Conservation (phyloP, 768 basidiomycete species). For the Filobasidium floriforme region DNA sequence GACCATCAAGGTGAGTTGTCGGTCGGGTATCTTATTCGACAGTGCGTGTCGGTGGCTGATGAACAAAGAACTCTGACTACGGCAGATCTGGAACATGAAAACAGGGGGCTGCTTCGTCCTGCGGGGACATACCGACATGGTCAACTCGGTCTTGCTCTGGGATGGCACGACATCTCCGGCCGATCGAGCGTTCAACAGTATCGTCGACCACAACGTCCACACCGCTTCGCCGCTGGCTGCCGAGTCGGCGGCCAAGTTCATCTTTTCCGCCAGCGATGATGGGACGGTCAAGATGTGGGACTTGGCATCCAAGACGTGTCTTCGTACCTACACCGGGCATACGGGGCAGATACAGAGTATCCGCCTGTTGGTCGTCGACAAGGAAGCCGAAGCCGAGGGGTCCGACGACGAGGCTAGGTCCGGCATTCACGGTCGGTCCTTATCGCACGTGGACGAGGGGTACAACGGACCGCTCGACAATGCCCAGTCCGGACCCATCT, state of each 20-base stretch:
- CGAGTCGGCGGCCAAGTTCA: constrained; percentile 60
- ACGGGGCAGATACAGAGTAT: constrained; percentile 91
- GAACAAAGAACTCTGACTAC: not conserved
- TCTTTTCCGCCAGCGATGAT: constrained; percentile 95
- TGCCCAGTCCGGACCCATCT: not conserved
- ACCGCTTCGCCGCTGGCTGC: not conserved
- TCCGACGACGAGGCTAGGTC: constrained; percentile 8
- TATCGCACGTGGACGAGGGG: not conserved
- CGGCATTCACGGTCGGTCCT: not conserved
- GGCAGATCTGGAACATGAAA: constrained; percentile 59
- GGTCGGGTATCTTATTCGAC: not conserved
- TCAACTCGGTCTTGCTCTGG: constrained; percentile 91
- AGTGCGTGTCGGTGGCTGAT: not conserved
- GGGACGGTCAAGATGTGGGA: constrained; percentile 92
- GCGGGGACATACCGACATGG: constrained; percentile 90
- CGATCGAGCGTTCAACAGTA: constrained; percentile 25
- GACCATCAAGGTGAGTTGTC: constrained; percentile 79
- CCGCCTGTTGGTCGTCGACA: constrained; percentile 61
- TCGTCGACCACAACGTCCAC: constrained; percentile 27
- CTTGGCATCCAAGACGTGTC: constrained; percentile 66
- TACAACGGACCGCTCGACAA: no score
- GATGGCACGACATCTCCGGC: constrained; percentile 51
- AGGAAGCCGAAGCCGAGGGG: constrained; percentile 17
- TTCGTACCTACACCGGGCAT: constrained; percentile 78
- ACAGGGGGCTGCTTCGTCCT: constrained; percentile 87